phyloP scores from a whole-genome alignment of 2,329 filamentous ascomycete genomes.

The Anisogramma anomala region DNA sequence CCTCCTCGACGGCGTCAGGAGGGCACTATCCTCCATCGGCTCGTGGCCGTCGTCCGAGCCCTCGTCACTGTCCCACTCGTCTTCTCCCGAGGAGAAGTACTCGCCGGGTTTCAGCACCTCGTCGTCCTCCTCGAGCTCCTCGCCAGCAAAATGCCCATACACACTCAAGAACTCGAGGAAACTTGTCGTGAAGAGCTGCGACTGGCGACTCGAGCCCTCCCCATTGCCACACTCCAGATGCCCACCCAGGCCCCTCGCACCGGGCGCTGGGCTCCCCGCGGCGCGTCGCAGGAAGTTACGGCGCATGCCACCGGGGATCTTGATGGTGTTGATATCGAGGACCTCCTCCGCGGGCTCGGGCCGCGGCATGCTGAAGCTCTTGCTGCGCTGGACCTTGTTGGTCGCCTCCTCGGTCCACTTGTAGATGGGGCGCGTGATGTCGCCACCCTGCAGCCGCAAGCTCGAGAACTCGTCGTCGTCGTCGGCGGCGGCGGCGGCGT shows the following conservation, averaged over 20 bases:
- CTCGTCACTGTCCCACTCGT: slow-evolving; percentile 45
- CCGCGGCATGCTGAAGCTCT: slow-evolving; percentile 72
- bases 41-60: slow-evolving; percentile 57
- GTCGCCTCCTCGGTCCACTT: slow-evolving; percentile 87
- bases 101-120: slow-evolving; percentile 78
- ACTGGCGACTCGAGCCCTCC: slow-evolving; percentile 31
- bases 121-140: slow-evolving; percentile 93
- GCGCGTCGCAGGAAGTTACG: slow-evolving; percentile 75
- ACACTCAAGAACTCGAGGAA: slow-evolving; percentile 93
- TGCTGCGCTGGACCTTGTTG: slow-evolving; percentile 62
- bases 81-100: slow-evolving; percentile 76
- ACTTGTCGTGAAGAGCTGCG: slow-evolving; percentile 71
- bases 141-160: slow-evolving; percentile 95
- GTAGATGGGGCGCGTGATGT: slow-evolving; percentile 91
- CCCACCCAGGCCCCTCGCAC: slow-evolving; percentile 30
- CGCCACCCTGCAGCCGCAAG: slow-evolving; percentile 81
- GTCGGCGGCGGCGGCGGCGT: slow-evolving; percentile 30
- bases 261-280: slow-evolving; percentile 47
- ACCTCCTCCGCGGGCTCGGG: slow-evolving; percentile 70
- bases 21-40: slow-evolving; percentile 75
- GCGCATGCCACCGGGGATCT: slow-evolving; percentile 85
- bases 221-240: slow-evolving; percentile 27
- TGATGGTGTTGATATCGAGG: slow-evolving; percentile 80
- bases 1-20: slow-evolving; percentile 65
- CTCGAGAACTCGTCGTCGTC: slow-evolving; percentile 85